phyloP scores from a whole-genome alignment of 1,139 yeast species.

The Hemisphaericaspora lyxosophila region DNA sequence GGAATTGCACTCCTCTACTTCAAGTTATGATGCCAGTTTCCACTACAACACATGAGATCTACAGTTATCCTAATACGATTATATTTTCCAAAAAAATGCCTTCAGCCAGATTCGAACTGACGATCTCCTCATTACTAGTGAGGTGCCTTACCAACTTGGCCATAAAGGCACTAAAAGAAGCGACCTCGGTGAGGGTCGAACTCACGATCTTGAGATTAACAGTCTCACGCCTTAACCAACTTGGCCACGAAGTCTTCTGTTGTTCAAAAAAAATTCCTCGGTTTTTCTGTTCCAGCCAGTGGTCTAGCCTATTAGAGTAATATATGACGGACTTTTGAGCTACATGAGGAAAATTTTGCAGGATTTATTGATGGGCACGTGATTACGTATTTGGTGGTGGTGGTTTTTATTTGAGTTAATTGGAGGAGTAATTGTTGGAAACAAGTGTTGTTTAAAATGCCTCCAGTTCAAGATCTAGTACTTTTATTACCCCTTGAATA shows the following conservation, averaged over 20 bases:
- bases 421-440: no score
- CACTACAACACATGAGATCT: conserved; percentile 1
- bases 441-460: no score
- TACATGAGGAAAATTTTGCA: neutral
- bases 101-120: conserved; percentile 83
- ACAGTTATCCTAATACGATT: no score
- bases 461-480: no score
- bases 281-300: neutral
- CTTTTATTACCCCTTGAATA: no score
- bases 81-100: conserved; percentile 58
- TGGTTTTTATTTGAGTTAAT: no score
- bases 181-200: conserved; percentile 42
- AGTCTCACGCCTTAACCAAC: conserved; percentile 46
- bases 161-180: conserved; percentile 41
- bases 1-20: no score
- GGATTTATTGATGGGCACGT: neutral
- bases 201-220: conserved; percentile 46
- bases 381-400: neutral
- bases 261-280: neutral
- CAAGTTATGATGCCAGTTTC: neutral
- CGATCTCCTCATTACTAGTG: conserved; percentile 90
- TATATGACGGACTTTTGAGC: neutral
- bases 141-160: conserved; percentile 91
- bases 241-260: conserved; percentile 39
- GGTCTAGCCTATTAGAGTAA: neutral